phyloP scores from a whole-genome alignment of 2,329 filamentous ascomycete species.

The Paramyrothecium sp. region DNA sequence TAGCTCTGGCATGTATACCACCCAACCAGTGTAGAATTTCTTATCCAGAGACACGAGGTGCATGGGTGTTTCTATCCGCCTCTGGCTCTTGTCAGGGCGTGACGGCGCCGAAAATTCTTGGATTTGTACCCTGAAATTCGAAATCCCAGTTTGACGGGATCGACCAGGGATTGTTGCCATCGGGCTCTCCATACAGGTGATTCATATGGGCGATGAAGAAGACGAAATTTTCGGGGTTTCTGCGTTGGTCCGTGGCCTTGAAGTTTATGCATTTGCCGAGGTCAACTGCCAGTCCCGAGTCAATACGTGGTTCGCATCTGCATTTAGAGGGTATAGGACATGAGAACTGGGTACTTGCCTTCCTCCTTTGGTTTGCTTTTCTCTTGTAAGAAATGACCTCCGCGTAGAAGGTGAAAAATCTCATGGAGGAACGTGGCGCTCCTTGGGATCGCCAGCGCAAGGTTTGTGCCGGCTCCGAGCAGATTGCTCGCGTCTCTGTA shows the following conservation, averaged over 20 bases:
- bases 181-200: background rate
- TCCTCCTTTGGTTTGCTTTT: no score
- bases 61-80: background rate
- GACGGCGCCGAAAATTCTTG: background rate
- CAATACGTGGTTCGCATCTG: no score
- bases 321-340: no score
- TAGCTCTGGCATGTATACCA: background rate
- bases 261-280: background rate
- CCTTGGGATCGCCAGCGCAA: background rate
- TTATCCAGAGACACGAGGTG: background rate
- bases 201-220: slow-evolving; percentile 4
- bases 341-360: no score
- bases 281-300: background rate
- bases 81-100: background rate
- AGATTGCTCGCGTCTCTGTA: background rate
- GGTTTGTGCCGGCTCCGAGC: background rate
- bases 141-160: background rate
- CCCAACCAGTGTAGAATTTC: background rate
- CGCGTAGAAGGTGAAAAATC: background rate
- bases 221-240: slow-evolving; percentile 1
- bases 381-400: background rate
- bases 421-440: background rate
- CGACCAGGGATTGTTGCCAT: background rate
- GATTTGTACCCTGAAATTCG: slow-evolving; percentile 12
- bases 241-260: background rate